Evolutionary conservation across 2,329 filamentous ascomycete species (phyloP).

Genomic region (Hypoxylon sp.): DNA sequence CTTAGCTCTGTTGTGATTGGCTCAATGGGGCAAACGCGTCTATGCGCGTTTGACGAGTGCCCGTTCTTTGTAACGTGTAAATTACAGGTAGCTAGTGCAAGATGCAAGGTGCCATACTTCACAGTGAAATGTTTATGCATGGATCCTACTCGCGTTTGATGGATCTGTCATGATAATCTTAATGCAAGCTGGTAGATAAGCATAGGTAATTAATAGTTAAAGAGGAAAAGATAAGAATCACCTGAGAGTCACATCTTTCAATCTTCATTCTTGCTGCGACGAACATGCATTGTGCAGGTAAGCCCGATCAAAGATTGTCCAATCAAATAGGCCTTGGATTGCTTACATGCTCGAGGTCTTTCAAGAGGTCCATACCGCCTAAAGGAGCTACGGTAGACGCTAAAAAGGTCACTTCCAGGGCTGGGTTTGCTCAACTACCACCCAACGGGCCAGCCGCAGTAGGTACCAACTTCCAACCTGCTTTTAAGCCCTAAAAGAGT

Average conservation of each 20-base stretch:
- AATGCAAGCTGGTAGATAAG: conserved; percentile 14
- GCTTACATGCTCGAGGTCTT: not conserved
- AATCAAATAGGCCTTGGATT: conserved; percentile 7
- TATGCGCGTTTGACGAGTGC: conserved; percentile 34
- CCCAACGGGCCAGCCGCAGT: conserved; percentile 20
- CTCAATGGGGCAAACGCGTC: conserved; percentile 35
- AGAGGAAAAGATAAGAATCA: conserved; percentile 8
- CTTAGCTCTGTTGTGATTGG: conserved; percentile 36
- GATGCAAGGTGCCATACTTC: not conserved
- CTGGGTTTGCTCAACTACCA: not conserved
- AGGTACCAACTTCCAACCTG: conserved; percentile 18
- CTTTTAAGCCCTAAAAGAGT: conserved; percentile 27
- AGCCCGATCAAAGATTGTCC: conserved; percentile 16
- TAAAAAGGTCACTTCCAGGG: not conserved
- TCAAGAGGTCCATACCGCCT: conserved; percentile 1
- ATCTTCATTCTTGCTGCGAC: conserved; percentile 1
- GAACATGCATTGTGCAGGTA: conserved; percentile 2
- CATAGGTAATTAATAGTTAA: not conserved
- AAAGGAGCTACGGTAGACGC: not conserved
- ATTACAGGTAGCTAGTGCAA: conserved; percentile 28
- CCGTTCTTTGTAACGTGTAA: conserved; percentile 32
- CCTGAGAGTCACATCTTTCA: not conserved
- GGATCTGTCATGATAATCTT: conserved; percentile 1
- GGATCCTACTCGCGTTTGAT: conserved; percentile 12
- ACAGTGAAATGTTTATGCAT: conserved; percentile 14